phyloP scores from a whole-genome alignment of 257 asterid genomes.

The Oldenlandia corymbosa region DNA sequence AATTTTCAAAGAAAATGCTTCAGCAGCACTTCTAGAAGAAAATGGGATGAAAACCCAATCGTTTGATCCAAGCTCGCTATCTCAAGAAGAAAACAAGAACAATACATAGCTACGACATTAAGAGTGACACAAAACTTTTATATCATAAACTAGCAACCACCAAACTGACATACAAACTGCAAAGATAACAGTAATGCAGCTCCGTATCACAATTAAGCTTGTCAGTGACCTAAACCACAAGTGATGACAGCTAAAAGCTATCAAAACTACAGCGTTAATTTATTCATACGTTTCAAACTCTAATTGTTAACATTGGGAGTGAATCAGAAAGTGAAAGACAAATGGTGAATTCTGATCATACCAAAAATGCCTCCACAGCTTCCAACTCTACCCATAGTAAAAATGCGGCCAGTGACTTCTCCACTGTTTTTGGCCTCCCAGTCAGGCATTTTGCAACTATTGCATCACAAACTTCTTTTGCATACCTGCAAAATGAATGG shows the following conservation, averaged over 20 bases:
- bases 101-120: not conserved
- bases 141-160: not conserved
- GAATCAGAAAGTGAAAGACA: constrained; percentile 5
- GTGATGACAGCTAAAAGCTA: not conserved
- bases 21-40: not conserved
- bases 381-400: constrained; percentile 97
- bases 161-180: not conserved
- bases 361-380: constrained; percentile 93
- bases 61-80: not conserved
- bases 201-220: not conserved
- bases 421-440: constrained; percentile 97
- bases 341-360: constrained; percentile 29
- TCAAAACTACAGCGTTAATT: not conserved
- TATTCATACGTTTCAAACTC: not conserved
- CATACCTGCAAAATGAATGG: constrained; percentile 43
- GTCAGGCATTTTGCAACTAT: constrained; percentile 89
- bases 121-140: not conserved
- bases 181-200: not conserved
- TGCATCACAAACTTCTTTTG: constrained; percentile 94
- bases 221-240: not conserved
- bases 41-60: not conserved
- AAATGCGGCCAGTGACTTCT: constrained; percentile 82
- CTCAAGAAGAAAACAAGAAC: not conserved
- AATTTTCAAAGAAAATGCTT: not conserved
- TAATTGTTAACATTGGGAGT: not conserved